These are phyloP conservation scores for Sarocladiaceae sp. DNA, from an alignment of 2,329 filamentous ascomycete species.

Conservation along the genomic window DNA sequence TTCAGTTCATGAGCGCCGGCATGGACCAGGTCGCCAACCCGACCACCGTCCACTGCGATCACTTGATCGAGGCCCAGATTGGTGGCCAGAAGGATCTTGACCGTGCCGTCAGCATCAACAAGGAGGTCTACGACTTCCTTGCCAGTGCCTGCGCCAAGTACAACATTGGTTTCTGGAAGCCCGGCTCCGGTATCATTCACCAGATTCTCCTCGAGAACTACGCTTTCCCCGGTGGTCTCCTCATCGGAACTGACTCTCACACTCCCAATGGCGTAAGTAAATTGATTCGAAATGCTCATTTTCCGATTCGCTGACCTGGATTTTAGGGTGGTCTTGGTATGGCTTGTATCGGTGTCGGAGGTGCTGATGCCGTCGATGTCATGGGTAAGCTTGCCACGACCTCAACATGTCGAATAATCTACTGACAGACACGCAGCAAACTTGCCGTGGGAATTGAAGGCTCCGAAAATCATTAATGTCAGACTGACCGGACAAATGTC, in stretches of 20 bases:
- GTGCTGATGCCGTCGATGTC: slow-evolving; percentile 96
- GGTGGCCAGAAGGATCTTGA: slow-evolving; percentile 91
- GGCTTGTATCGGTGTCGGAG: slow-evolving; percentile 91
- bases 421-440: slow-evolving; percentile 44
- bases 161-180: slow-evolving; percentile 99
- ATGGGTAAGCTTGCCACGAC: slow-evolving; percentile 46
- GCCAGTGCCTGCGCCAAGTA: slow-evolving; percentile 93
- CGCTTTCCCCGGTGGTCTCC: slow-evolving; percentile 94
- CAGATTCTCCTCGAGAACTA: slow-evolving; percentile 99
- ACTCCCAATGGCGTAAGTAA: slow-evolving; percentile 74
- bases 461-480: slow-evolving; percentile 93
- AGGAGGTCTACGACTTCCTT: slow-evolving; percentile 98
- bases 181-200: slow-evolving; percentile 98
- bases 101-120: slow-evolving; percentile 89
- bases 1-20: slow-evolving; percentile 99
- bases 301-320: background rate
- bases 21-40: slow-evolving; percentile 94
- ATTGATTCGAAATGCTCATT: background rate
- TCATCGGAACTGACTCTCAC: slow-evolving; percentile 97
- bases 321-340: slow-evolving; percentile 67
- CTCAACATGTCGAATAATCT: background rate
- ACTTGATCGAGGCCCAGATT: slow-evolving; percentile 96
- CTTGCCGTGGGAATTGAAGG: slow-evolving; percentile 97
- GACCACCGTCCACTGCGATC: slow-evolving; percentile 95
- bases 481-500: slow-evolving; percentile 84